Evolutionary conservation across 495 filamentous ascomycete genomes (phyloP).

Genomic region (Neurospora tetrasperma): DNA sequence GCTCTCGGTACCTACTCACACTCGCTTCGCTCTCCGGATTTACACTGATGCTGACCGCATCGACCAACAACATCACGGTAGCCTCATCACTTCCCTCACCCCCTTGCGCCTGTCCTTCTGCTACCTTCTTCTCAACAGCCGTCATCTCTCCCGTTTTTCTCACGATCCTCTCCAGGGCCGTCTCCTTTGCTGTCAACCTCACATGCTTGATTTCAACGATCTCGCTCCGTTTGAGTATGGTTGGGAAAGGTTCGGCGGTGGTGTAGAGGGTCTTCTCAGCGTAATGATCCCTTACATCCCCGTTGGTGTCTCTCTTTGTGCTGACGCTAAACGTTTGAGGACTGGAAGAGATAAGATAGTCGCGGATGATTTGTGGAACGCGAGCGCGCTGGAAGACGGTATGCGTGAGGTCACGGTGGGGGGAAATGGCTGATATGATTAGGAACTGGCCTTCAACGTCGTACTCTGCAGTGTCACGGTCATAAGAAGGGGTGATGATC

Average conservation of each 20-base stretch:
- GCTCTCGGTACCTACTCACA: slow-evolving; percentile 62
- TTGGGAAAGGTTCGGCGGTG: slow-evolving; percentile 80
- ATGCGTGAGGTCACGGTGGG: slow-evolving; percentile 71
- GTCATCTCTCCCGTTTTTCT: slow-evolving; percentile 82
- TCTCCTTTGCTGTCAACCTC: slow-evolving; percentile 64
- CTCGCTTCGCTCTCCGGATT: slow-evolving; percentile 56
- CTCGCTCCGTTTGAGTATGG: slow-evolving; percentile 81
- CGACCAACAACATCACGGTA: slow-evolving; percentile 48
- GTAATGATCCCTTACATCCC: slow-evolving; percentile 57
- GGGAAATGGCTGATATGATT: slow-evolving; percentile 67
- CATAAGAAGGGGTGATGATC: slow-evolving; percentile 57
- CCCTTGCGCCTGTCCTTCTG: slow-evolving; percentile 50
- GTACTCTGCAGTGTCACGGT: slow-evolving; percentile 33
- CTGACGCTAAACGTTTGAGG: slow-evolving; percentile 66
- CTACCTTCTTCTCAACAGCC: slow-evolving; percentile 60
- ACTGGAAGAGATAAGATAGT: slow-evolving; percentile 69
- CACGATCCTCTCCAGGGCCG: slow-evolving; percentile 81
- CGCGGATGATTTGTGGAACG: slow-evolving; percentile 69
- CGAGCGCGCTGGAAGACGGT: slow-evolving; percentile 82
- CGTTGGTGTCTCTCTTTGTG: slow-evolving; percentile 52
- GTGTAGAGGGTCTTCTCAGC: slow-evolving; percentile 83
- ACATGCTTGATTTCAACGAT: slow-evolving; percentile 56
- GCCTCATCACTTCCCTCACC: slow-evolving; percentile 36
- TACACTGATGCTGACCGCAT: slow-evolving; percentile 63
- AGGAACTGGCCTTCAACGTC: slow-evolving; percentile 88